These are phyloP conservation scores for Esteya vermicola DNA, from an alignment of 2,329 filamentous ascomycete genomes.

Conservation along the genomic window DNA sequence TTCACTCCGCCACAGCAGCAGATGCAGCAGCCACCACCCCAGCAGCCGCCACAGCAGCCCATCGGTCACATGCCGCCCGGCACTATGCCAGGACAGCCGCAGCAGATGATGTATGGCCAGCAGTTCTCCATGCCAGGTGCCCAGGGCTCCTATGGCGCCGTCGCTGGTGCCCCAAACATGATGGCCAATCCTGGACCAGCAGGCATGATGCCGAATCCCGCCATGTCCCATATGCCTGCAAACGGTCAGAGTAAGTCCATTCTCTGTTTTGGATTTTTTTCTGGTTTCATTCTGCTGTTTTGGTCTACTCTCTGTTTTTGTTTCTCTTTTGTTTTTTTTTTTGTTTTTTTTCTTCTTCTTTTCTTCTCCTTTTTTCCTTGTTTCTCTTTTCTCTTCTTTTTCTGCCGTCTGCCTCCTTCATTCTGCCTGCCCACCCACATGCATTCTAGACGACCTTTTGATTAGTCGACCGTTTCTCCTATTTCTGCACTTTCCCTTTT, in stretches of 20 bases:
- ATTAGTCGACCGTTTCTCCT: no score
- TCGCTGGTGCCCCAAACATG: conserved; percentile 32
- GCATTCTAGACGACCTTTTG: no score
- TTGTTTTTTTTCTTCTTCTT: not conserved
- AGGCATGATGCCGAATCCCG: conserved; percentile 50
- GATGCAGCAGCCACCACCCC: conserved; percentile 18
- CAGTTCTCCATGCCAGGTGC: conserved; percentile 38
- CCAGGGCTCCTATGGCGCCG: conserved; percentile 28
- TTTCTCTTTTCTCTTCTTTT: not conserved
- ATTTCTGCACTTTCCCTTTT: no score
- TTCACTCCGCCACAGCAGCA: conserved; percentile 35
- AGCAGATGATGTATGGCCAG: conserved; percentile 45
- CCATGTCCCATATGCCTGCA: conserved; percentile 42
- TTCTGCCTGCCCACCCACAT: not conserved
- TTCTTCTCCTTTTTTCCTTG: conserved; percentile 4
- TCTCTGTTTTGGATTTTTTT: conserved; percentile 13
- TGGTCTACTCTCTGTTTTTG: not conserved
- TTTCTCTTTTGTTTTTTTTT: not conserved
- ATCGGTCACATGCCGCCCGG: conserved; percentile 30
- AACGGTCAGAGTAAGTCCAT: conserved; percentile 45
- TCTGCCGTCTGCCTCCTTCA: conserved; percentile 7
- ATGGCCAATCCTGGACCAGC: conserved; percentile 40
- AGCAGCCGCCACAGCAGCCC: conserved; percentile 2
- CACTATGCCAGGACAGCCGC: conserved; percentile 24
- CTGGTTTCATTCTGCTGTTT: conserved; percentile 5